Percentiles rank a stretch among this genome's conserved stretches.
Evolutionary conservation across 306 rosid genomes (phyloP).

Genomic region (Pachyrhizus erosus): DNA sequence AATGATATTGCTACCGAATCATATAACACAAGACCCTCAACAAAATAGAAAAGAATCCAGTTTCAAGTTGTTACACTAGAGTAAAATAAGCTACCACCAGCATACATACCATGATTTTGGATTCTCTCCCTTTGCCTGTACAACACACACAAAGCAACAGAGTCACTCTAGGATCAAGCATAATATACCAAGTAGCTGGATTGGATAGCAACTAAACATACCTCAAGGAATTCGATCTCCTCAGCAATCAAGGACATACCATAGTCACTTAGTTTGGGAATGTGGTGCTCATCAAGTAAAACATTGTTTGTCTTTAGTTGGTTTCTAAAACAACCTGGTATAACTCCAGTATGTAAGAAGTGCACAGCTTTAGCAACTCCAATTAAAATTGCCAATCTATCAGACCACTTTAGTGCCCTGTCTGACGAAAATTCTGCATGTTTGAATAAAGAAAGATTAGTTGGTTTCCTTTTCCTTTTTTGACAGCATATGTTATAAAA

Average conservation of each 20-base stretch:
- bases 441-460: constrained; percentile 33
- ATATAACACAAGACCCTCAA: neutral
- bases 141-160: constrained; percentile 40
- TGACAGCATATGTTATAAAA: no score
- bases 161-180: constrained; percentile 30
- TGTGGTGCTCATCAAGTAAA: constrained; percentile 77
- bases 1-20: neutral
- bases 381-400: constrained; percentile 74
- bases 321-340: constrained; percentile 79
- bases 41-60: no score
- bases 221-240: constrained; percentile 71
- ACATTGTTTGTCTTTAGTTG: constrained; percentile 69
- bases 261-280: constrained; percentile 87
- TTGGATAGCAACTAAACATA: constrained; percentile 32
- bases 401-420: constrained; percentile 82
- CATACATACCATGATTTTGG: constrained; percentile 67
- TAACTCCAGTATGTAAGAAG: constrained; percentile 80
- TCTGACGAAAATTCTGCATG: constrained; percentile 64
- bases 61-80: neutral
- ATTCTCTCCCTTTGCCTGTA: constrained; percentile 66
- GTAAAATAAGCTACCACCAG: neutral
- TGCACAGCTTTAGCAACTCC: constrained; percentile 94
- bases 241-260: constrained; percentile 74
- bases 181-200: neutral
- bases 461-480: no score